These are phyloP conservation scores for Rhizopus delemar DNA, from an alignment of 371 early-diverging fungal species.

Conservation along the genomic window DNA sequence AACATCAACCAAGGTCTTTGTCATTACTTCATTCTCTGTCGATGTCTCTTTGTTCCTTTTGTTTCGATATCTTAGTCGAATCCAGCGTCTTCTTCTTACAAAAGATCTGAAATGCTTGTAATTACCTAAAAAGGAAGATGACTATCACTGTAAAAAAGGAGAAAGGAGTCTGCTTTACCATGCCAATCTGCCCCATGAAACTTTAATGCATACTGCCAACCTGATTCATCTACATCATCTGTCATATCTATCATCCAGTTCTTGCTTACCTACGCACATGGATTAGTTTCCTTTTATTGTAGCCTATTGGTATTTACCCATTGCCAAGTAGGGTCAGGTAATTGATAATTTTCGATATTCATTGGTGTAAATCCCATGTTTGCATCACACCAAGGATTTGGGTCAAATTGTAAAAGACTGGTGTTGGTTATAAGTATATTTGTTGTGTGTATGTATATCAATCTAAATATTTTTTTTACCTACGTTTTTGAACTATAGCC, in stretches of 20 bases:
- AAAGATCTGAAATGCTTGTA: slow-evolving; percentile 62
- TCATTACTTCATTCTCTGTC: neutral
- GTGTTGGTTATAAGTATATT: neutral
- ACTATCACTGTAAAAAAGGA: neutral
- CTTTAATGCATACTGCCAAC: slow-evolving; percentile 55
- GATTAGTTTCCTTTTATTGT: neutral
- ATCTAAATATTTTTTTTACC: slow-evolving; percentile 1
- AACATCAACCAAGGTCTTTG: neutral
- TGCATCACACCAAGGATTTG: slow-evolving; percentile 63
- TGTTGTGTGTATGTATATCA: neutral
- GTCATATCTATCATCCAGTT: slow-evolving; percentile 72
- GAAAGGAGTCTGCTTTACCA: slow-evolving; percentile 24
- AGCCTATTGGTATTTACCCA: slow-evolving; percentile 43
- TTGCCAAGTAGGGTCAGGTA: slow-evolving; percentile 70
- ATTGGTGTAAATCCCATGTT: slow-evolving; percentile 54
- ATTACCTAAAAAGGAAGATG: slow-evolving; percentile 28
- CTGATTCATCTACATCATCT: slow-evolving; percentile 66
- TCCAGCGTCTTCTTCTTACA: slow-evolving; percentile 66
- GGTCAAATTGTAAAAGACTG: slow-evolving; percentile 61
- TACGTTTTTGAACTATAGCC: slow-evolving; percentile 65
- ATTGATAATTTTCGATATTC: slow-evolving; percentile 51
- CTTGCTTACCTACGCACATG: slow-evolving; percentile 34
- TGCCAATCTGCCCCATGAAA: slow-evolving; percentile 54
- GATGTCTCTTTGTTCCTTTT: neutral
- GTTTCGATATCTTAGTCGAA: slow-evolving; percentile 50